Conservation (phyloP, 345 rosid genomes). For the Gossypium raimondii region DNA sequence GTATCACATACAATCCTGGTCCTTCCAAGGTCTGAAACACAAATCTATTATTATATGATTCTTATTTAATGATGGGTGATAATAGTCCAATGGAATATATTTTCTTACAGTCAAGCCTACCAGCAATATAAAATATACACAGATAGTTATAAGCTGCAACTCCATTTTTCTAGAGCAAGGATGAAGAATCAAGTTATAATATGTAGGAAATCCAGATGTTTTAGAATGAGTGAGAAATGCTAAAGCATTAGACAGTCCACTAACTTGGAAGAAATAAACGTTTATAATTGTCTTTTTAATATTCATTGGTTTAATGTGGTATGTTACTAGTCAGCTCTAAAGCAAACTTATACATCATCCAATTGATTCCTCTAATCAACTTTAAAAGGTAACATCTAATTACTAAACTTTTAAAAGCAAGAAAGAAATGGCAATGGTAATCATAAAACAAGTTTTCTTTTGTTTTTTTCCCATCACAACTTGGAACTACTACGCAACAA, state of each 20-base stretch:
- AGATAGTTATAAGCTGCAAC: neutral
- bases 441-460: neutral
- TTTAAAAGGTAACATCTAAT: too few species aligned
- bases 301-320: too few species aligned
- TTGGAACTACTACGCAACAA: neutral
- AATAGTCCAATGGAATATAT: neutral
- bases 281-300: too few species aligned
- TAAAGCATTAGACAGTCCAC: too few species aligned
- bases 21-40: neutral
- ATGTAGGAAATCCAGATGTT: neutral
- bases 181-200: neutral
- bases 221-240: neutral
- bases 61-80: neutral
- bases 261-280: too few species aligned
- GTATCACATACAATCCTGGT: neutral
- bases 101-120: neutral
- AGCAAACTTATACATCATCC: too few species aligned
- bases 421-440: neutral
- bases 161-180: neutral
- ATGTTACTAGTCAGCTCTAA: too few species aligned
- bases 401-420: too few species aligned
- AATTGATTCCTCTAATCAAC: too few species aligned
- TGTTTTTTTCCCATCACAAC: neutral
- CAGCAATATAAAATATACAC: neutral
- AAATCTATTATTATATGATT: neutral